These are phyloP conservation scores for Penicillium sp. DNA, from an alignment of 2,329 filamentous ascomycete genomes.

Conservation along the genomic window DNA sequence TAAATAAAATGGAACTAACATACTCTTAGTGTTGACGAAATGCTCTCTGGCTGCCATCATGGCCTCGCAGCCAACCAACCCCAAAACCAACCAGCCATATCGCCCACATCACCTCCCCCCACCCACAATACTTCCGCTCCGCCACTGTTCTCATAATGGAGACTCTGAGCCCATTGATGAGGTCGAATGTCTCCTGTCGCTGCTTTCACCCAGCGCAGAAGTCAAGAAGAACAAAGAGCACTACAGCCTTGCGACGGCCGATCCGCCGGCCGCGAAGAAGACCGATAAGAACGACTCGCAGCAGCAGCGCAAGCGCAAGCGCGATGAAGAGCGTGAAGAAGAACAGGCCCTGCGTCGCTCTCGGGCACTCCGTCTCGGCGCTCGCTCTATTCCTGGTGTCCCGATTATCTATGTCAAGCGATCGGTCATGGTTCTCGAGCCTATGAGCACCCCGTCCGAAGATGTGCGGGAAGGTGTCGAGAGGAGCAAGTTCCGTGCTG, in stretches of 20 bases:
- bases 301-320: conserved; percentile 37
- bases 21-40: conserved; percentile 70
- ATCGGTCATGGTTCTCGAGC: conserved; percentile 52
- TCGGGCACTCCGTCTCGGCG: conserved; percentile 36
- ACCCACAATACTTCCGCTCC: conserved; percentile 45
- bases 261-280: conserved; percentile 29
- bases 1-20: conserved; percentile 8
- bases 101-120: conserved; percentile 46
- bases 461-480: conserved; percentile 44
- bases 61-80: conserved; percentile 38
- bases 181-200: conserved; percentile 45
- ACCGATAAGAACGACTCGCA: conserved; percentile 22
- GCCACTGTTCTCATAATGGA: conserved; percentile 48
- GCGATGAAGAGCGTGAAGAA: conserved; percentile 29
- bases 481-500: conserved; percentile 47
- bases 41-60: conserved; percentile 48
- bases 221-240: conserved; percentile 49
- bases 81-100: conserved; percentile 39
- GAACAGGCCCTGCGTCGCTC: conserved; percentile 34
- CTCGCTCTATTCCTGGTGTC: conserved; percentile 47
- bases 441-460: conserved; percentile 46
- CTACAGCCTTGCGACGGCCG: conserved; percentile 47
- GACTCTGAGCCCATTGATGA: conserved; percentile 45
- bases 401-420: conserved; percentile 52
- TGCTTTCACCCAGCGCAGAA: conserved; percentile 40